Percentiles rank a stretch among this genome's conserved stretches.
phyloP scores from a whole-genome alignment of 805 yeast species.

The Candida ulmi region DNA sequence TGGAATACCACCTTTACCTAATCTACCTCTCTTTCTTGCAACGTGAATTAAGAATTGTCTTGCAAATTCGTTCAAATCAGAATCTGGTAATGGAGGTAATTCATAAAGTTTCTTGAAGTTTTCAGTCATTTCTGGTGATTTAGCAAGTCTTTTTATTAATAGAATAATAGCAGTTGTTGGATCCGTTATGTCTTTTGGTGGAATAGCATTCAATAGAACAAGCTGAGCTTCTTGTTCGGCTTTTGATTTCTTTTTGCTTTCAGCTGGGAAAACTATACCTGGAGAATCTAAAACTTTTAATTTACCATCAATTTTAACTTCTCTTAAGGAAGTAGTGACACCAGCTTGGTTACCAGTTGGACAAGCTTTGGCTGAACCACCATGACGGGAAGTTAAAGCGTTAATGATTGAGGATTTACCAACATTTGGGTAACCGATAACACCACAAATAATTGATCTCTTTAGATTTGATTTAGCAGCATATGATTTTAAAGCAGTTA shows the following conservation, averaged over 20 bases:
- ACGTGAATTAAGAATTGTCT: slow-evolving; percentile 87
- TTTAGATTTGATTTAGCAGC: slow-evolving; percentile 80
- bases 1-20: slow-evolving; percentile 91
- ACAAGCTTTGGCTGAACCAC: slow-evolving; percentile 69
- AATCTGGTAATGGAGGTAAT: slow-evolving; percentile 73
- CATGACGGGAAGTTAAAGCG: slow-evolving; percentile 78
- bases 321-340: slow-evolving; percentile 87
- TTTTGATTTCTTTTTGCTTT: slow-evolving; percentile 45
- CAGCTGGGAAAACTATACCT: slow-evolving; percentile 91
- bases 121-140: slow-evolving; percentile 71
- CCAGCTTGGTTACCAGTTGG: slow-evolving; percentile 99
- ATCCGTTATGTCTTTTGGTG: slow-evolving; percentile 79
- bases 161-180: slow-evolving; percentile 78
- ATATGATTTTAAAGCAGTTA: slow-evolving; percentile 79
- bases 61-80: slow-evolving; percentile 68
- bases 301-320: slow-evolving; percentile 87
- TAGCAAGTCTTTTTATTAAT: slow-evolving; percentile 69
- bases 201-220: slow-evolving; percentile 81
- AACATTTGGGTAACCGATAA: slow-evolving; percentile 93
- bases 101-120: slow-evolving; percentile 68
- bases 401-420: slow-evolving; percentile 48
- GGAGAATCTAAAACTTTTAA: slow-evolving; percentile 91
- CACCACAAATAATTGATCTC: slow-evolving; percentile 89
- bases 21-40: slow-evolving; percentile 87
- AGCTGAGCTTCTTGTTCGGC: slow-evolving; percentile 81